Conservation (phyloP, 768 basidiomycete genomes). For the Suillus decipiens region DNA sequence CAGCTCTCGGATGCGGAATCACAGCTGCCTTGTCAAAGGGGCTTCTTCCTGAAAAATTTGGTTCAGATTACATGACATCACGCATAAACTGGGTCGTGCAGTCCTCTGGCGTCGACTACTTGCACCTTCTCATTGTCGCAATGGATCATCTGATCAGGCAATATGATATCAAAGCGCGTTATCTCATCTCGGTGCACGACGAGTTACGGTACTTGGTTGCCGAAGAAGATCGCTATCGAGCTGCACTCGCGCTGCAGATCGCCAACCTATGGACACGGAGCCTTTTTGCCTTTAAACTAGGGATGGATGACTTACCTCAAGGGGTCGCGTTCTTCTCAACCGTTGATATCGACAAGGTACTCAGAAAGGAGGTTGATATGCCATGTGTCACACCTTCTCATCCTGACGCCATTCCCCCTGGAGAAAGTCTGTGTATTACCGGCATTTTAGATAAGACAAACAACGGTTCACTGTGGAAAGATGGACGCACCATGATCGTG, state of each 20-base stretch:
- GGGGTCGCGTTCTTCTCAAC: slow-evolving; percentile 97
- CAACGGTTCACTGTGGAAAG: slow-evolving; percentile 64
- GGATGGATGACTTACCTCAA: slow-evolving; percentile 95
- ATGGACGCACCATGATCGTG: slow-evolving; percentile 56
- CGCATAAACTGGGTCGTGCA: slow-evolving; percentile 99
- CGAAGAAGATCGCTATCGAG: slow-evolving; percentile 89
- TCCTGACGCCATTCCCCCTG: slow-evolving; percentile 75
- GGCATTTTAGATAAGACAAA: slow-evolving; percentile 66
- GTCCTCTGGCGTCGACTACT: slow-evolving; percentile 97
- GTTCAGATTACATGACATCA: slow-evolving; percentile 89
- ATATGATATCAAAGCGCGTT: slow-evolving; percentile 87
- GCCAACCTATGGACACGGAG: slow-evolving; percentile 95
- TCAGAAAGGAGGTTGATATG: slow-evolving; percentile 97
- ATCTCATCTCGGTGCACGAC: slow-evolving; percentile 96
- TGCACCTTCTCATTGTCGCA: slow-evolving; percentile 92
- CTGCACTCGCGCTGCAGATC: slow-evolving; percentile 89
- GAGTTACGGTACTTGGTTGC: slow-evolving; percentile 92
- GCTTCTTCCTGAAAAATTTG: slow-evolving; percentile 79
- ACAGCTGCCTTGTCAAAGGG: slow-evolving; percentile 92
- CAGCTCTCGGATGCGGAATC: slow-evolving; percentile 91
- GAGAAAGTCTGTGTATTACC: slow-evolving; percentile 81
- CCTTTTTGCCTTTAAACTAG: slow-evolving; percentile 88
- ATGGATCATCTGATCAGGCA: slow-evolving; percentile 86
- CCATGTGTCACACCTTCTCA: slow-evolving; percentile 94
- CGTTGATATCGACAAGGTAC: slow-evolving; percentile 87